Evolutionary conservation across 495 filamentous ascomycete genomes (phyloP), one percentile per base, ranked within the genome.

Genomic region (Lepraria neglecta): DNA sequence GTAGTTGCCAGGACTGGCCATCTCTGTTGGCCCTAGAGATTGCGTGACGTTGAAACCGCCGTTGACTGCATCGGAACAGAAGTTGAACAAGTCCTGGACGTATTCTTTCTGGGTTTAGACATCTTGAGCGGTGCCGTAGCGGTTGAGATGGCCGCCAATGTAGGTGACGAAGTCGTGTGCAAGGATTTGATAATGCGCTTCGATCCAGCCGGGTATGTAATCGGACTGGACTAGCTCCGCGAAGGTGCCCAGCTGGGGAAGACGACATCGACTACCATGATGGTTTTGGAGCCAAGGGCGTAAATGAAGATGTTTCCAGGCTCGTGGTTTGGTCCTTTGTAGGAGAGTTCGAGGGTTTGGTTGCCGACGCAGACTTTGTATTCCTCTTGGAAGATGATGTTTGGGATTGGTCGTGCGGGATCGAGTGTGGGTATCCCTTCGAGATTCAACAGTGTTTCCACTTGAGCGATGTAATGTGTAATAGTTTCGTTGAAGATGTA

Each of bases 231-330:
- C 73, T 0, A 78, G 69, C 21, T 68, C 55, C 12, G 66, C 60
- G 56, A 75, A 78, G 0, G 76, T n/a, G 64, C 68, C 73, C 73
- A 76, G 28, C 75, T 74, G 1, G 76, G 72, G 58, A 72, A 75
- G 38, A 74, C 68, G 7, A 75, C 57, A 53, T 77, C 74, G 46
- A 77, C 70, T 43, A 75, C 61, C 64, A 73, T 73, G n/a, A 77
- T 60, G 6, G 74, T 64, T 59, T 74, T 76, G 56, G 70, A 67
- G n/a, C 55, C 45, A 24, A 72, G 67, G 3, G 72, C 64, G 61
- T 73, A 74, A 58, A 77, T 71, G 69, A 75, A 73, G 46, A 76
- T 75, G 64, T 77, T 76, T 2, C 74, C 75, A 7, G 68, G 68
- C 9, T 69, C 63, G 63, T 77, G 75, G 62, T 72, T 73, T 14